These are phyloP conservation scores for Gracilaria caudata DNA, from an alignment of 23 red algal species.

Conservation along the genomic window DNA sequence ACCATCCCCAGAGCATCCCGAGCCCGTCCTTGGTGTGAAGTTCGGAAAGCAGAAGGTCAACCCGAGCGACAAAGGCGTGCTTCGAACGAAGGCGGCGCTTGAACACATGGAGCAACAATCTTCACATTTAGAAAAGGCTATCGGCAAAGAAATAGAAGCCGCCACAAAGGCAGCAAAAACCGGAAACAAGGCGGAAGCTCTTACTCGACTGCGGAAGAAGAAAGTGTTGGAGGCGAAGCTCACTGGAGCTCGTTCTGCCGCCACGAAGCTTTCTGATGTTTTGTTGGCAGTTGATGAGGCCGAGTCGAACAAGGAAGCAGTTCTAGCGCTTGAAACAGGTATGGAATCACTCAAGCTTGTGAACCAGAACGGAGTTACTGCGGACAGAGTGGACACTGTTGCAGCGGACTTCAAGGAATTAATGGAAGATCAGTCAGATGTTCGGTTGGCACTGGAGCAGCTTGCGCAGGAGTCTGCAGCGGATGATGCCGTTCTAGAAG, in stretches of 20 bases:
- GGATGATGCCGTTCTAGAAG: slow-evolving; percentile 52
- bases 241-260: slow-evolving; percentile 51
- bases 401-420: slow-evolving; percentile 66
- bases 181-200: slow-evolving; percentile 63
- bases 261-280: slow-evolving; percentile 53
- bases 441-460: slow-evolving; percentile 52
- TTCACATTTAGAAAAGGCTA: slow-evolving; percentile 43
- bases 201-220: slow-evolving; percentile 56
- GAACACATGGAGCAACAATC: slow-evolving; percentile 59
- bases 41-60: slow-evolving; percentile 45
- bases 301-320: slow-evolving; percentile 56
- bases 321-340: slow-evolving; percentile 63
- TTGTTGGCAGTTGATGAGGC: slow-evolving; percentile 72
- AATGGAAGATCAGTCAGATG: slow-evolving; percentile 59
- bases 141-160: slow-evolving; percentile 53
- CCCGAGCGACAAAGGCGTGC: slow-evolving; percentile 45
- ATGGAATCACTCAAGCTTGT: slow-evolving; percentile 62
- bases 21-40: slow-evolving; percentile 63
- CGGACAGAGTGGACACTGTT: slow-evolving; percentile 57
- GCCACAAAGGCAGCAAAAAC: slow-evolving; percentile 37
- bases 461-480: slow-evolving; percentile 38
- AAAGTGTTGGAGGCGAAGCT: slow-evolving; percentile 69
- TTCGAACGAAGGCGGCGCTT: slow-evolving; percentile 66
- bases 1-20: slow-evolving; percentile 38
- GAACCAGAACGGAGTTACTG: slow-evolving; percentile 55